phyloP scores from a whole-genome alignment of 345 rosid genomes.

The Hibiscus mutabilis region DNA sequence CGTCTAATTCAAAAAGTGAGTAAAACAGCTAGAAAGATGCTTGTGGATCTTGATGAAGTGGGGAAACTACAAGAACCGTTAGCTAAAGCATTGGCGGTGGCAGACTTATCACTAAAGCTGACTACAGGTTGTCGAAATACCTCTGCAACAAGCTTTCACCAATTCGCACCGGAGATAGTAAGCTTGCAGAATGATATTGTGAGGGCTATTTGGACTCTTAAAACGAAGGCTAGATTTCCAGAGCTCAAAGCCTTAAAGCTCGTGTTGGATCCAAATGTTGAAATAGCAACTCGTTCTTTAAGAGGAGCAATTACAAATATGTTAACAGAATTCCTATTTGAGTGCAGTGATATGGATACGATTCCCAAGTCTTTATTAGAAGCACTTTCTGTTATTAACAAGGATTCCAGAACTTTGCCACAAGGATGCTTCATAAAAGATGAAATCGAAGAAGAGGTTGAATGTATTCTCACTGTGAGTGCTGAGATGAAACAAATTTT shows the following conservation, averaged over 20 bases:
- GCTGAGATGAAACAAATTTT: constrained; percentile 59
- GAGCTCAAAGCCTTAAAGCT: constrained; percentile 51
- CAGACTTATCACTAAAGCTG: constrained; percentile 47
- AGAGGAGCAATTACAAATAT: constrained; percentile 48
- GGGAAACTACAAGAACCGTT: constrained; percentile 48
- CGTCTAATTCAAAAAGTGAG: constrained; percentile 37
- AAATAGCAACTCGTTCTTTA: constrained; percentile 35
- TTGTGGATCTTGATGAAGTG: constrained; percentile 39
- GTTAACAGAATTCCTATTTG: constrained; percentile 63
- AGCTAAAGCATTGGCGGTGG: constrained; percentile 67
- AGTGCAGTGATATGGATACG: constrained; percentile 54
- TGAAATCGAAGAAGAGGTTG: constrained; percentile 56
- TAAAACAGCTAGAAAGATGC: constrained; percentile 42
- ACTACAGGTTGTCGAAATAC: constrained; percentile 29
- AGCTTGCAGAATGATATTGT: constrained; percentile 59
- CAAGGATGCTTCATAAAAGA: constrained; percentile 29
- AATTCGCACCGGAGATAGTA: constrained; percentile 44
- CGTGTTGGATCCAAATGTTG: constrained; percentile 46
- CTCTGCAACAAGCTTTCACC: constrained; percentile 28
- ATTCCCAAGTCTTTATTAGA: constrained; percentile 55
- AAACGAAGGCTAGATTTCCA: constrained; percentile 34
- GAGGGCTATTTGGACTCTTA: constrained; percentile 57
- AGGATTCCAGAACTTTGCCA: constrained; percentile 24
- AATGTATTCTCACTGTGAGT: constrained; percentile 62
- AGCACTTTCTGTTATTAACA: constrained; percentile 56